Percentiles rank a stretch among this genome's conserved stretches.
Evolutionary conservation across 305 asterid genomes (phyloP).

Genomic region (Stenogyne calaminthoides): DNA sequence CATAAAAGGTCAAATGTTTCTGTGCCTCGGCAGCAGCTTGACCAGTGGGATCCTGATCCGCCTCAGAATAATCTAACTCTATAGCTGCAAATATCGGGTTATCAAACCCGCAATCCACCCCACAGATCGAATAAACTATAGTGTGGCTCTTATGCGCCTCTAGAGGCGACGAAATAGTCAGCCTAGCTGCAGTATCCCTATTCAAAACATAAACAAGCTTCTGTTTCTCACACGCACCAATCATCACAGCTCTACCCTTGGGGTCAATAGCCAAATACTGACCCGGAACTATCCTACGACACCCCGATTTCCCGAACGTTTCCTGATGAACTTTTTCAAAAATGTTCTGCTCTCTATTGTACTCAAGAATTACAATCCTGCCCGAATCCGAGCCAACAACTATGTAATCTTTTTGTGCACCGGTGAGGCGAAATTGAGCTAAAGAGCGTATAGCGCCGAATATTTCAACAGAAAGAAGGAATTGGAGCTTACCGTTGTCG

Average conservation of each 20-base stretch:
- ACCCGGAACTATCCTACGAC: constrained; percentile 95
- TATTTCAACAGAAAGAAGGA: constrained; percentile 81
- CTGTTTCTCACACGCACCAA: constrained; percentile 98
- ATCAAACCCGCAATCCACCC: constrained; percentile 97
- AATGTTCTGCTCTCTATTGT: constrained; percentile 78
- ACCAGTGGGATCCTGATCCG: constrained; percentile 97
- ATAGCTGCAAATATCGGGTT: constrained; percentile 96
- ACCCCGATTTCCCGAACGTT: constrained; percentile 96
- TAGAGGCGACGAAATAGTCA: constrained; percentile 89
- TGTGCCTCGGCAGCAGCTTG: constrained; percentile 92
- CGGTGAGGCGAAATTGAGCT: constrained; percentile 96
- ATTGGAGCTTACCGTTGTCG: constrained; percentile 90
- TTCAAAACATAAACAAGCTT: constrained; percentile 97
- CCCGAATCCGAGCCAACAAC: constrained; percentile 99
- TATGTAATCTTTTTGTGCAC: constrained; percentile 87
- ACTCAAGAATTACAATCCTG: constrained; percentile 81
- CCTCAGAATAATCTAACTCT: constrained; percentile 94
- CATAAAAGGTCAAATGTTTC: constrained; percentile 90
- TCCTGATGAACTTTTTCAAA: constrained; percentile 93
- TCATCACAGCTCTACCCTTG: constrained; percentile 98
- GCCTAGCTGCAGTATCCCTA: constrained; percentile 94
- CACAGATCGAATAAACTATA: constrained; percentile 74
- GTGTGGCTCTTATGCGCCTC: constrained; percentile 99
- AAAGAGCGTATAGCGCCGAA: constrained; percentile 91
- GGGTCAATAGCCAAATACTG: constrained; percentile 96